Conservation (phyloP, 2,329 filamentous ascomycete genomes). For the Stenocarpella maydis region DNA sequence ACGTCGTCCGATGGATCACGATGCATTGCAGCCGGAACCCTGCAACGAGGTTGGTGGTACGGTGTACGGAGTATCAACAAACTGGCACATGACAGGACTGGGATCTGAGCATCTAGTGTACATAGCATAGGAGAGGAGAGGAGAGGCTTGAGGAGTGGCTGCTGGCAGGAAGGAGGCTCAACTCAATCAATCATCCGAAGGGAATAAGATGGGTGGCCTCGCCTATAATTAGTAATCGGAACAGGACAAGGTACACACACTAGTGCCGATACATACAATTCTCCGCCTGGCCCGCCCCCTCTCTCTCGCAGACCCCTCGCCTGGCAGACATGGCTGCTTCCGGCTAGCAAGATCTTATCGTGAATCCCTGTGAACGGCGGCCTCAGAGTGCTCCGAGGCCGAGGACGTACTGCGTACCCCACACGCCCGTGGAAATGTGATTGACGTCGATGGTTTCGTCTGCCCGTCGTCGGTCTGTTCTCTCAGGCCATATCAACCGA, state of each 20-base stretch:
- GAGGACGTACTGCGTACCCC: neutral
- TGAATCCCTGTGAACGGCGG: neutral
- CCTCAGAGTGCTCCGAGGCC: too few species aligned
- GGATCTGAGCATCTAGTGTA: too few species aligned
- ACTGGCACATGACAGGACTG: neutral
- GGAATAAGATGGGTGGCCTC: conserved; percentile 2
- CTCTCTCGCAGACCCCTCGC: neutral
- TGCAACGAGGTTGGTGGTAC: too few species aligned
- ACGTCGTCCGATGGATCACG: neutral
- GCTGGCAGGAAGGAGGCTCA: conserved; percentile 5
- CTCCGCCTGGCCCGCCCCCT: too few species aligned
- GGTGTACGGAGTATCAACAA: too few species aligned
- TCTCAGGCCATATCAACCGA: conserved; percentile 15
- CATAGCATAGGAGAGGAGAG: too few species aligned
- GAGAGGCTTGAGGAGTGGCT: neutral
- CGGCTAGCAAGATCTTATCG: conserved; percentile 26
- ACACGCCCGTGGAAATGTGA: conserved; percentile 1
- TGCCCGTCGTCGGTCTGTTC: neutral
- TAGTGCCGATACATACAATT: too few species aligned
- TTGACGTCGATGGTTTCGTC: conserved; percentile 16
- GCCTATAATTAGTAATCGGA: too few species aligned
- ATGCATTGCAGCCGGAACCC: neutral
- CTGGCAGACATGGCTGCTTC: neutral
- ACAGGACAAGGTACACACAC: too few species aligned
- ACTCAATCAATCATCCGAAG: conserved; percentile 8